phyloP scores from a whole-genome alignment of 805 yeast genomes.

The Zygosaccharomyces kombuchaensis region DNA sequence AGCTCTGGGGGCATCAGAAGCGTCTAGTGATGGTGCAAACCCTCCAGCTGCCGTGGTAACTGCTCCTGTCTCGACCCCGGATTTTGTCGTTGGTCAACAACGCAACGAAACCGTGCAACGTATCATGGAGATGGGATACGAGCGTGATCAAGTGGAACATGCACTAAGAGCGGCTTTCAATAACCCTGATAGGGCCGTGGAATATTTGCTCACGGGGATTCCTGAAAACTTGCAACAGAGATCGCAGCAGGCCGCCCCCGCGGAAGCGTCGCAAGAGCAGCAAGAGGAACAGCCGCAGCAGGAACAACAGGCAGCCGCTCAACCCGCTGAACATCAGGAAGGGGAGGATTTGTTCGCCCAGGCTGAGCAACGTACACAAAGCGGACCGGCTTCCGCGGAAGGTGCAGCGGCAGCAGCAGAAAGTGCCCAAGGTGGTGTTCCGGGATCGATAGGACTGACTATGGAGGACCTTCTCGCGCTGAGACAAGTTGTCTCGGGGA shows the following conservation, averaged over 20 bases:
- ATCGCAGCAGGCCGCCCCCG: slow-evolving; percentile 36
- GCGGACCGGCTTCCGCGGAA: slow-evolving; percentile 26
- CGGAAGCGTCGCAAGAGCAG: slow-evolving; percentile 11
- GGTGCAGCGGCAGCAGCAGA: slow-evolving; percentile 17
- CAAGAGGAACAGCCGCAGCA: slow-evolving; percentile 11
- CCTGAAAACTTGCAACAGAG: slow-evolving; percentile 53
- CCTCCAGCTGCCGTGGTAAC: slow-evolving; percentile 18
- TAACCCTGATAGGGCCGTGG: slow-evolving; percentile 98
- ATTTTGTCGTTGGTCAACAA: slow-evolving; percentile 71
- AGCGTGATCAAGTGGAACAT: slow-evolving; percentile 76
- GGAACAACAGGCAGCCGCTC: slow-evolving; percentile 12
- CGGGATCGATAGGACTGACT: slow-evolving; percentile 43
- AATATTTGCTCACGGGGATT: slow-evolving; percentile 83
- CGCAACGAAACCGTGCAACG: slow-evolving; percentile 74
- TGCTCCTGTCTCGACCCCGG: slow-evolving; percentile 38
- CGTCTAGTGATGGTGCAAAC: slow-evolving; percentile 20
- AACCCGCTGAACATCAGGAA: slow-evolving; percentile 13
- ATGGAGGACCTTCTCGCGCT: slow-evolving; percentile 51
- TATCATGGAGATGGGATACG: slow-evolving; percentile 96
- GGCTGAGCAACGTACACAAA: slow-evolving; percentile 38
- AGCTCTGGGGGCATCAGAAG: slow-evolving; percentile 18
- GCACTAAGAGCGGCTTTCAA: slow-evolving; percentile 94
- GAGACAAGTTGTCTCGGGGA: slow-evolving; percentile 72
- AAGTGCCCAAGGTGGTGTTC: slow-evolving; percentile 27
- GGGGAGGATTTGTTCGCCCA: slow-evolving; percentile 40